Evolutionary conservation across 148 eudicot species (phyloP).

Genomic region (Camellia lanceoleosa): DNA sequence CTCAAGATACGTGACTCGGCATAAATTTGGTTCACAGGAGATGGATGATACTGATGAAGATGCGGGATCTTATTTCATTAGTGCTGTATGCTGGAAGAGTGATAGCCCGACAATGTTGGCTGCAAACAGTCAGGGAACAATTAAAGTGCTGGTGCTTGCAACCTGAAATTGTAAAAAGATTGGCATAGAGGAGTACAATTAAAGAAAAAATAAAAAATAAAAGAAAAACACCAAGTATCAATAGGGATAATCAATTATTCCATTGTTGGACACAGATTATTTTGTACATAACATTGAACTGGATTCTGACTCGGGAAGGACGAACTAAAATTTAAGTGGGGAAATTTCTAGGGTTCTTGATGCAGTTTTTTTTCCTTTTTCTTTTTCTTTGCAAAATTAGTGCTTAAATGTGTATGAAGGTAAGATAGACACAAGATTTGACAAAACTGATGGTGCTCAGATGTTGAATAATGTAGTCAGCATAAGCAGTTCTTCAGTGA

Average conservation of each 20-base stretch:
- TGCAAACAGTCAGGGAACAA: slow-evolving; percentile 83
- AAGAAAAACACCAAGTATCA: neutral
- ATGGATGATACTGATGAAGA: slow-evolving; percentile 45
- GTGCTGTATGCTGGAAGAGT: slow-evolving; percentile 87
- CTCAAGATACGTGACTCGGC: slow-evolving; percentile 60
- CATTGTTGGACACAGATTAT: neutral
- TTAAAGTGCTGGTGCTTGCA: slow-evolving; percentile 73
- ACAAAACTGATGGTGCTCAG: too few relatives aligned
- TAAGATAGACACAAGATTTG: too few relatives aligned
- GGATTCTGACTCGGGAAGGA: neutral
- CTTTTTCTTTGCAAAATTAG: neutral
- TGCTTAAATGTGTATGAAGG: too few relatives aligned
- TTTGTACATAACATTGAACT: neutral
- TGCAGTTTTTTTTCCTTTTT: neutral
- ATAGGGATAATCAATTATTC: neutral
- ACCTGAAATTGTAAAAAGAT: slow-evolving; percentile 30
- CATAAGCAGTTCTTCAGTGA: too few relatives aligned
- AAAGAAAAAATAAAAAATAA: neutral
- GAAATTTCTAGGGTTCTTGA: neutral
- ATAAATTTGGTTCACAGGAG: slow-evolving; percentile 52
- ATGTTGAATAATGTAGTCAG: too few relatives aligned
- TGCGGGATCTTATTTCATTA: slow-evolving; percentile 65
- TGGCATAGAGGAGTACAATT: neutral
- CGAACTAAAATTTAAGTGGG: neutral
- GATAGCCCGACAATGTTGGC: slow-evolving; percentile 75